Base-by-base conservation (phyloP, 2,329 filamentous ascomycete genomes). In the Kalmusia sp. region DNA sequence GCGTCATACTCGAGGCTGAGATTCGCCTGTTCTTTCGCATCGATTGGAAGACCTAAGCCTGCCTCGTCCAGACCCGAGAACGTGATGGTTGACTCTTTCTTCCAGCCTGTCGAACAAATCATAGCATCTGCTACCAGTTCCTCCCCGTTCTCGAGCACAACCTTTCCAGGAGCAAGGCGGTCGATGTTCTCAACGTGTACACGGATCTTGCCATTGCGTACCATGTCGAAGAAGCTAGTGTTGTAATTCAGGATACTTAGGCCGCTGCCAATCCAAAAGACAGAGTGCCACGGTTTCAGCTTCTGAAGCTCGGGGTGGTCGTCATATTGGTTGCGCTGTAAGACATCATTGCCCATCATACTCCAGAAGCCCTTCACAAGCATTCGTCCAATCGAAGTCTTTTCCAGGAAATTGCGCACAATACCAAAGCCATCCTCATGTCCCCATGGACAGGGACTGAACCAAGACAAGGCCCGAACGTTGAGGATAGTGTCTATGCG, bases 381-480 rank as follows among this genome's bases (percentile, higher is more conserved):
- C 44, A 74, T 76, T 0, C 84, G 79, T 1, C 87, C 87, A 3
- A 87, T 51, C 25, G 75, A 71, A 0, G 82, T 85, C 24, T 78
- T 77, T 55, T 88, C 85, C 39, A 86, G 77, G 57, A 87, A 84
- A 7, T 69, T 68, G 1, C 85, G 80, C 3, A 84, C 77, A 2
- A 71, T 75, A 3, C 79, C 44, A 62, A 82, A 90, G 0, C 88
- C 87, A 65, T 89, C 88, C 1, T 80, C 81, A 1, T 81, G 77
- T 2, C 87, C 87, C 86, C 87, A 93, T 22, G 88, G 82, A 64
- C 88, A 92, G 0, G 90, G 89, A 51, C 84, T 87, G 66, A 93
- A 84, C 87, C 87, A 92, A 1, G 86, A 89, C 39, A 92, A 72
- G 51, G 89, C 77, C 0, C 90, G 83, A 0, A 84, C 87, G 27